Conservation (phyloP, 805 yeast species). For the Hemisphaericaspora nanyangensis region DNA sequence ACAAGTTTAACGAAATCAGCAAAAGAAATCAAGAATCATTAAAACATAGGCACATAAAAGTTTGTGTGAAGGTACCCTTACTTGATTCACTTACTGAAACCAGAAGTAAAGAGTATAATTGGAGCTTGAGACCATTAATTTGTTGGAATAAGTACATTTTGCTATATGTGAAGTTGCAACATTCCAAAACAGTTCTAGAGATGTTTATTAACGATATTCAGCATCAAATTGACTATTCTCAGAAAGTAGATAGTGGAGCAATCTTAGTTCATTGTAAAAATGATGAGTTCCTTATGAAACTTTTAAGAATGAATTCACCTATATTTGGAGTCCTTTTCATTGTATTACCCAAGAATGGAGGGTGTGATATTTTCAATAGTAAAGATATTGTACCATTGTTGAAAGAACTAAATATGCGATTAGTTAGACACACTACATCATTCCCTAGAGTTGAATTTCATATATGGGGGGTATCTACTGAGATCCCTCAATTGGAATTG, state of each 20-base stretch:
- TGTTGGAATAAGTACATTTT: constrained; percentile 2
- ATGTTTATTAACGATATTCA: neutral
- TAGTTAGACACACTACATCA: neutral
- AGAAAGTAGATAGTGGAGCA: constrained; percentile 1
- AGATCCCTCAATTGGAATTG: neutral
- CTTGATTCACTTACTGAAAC: neutral
- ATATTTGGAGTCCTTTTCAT: constrained; percentile 2
- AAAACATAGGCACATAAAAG: too few relatives aligned
- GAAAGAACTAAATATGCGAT: constrained; percentile 2
- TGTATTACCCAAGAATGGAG: neutral
- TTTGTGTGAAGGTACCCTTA: neutral
- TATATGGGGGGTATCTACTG: constrained; percentile 2
- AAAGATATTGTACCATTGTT: neutral
- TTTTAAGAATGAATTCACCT: constrained; percentile 1
- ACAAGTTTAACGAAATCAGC: too few relatives aligned
- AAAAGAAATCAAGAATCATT: too few relatives aligned
- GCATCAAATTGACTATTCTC: neutral
- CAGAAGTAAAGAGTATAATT: neutral
- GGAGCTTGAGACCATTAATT: neutral
- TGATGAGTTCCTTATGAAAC: neutral
- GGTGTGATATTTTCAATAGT: neutral
- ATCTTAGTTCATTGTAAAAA: constrained; percentile 1
- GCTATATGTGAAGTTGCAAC: constrained; percentile 1
- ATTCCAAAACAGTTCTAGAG: neutral
- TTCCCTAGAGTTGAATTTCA: constrained; percentile 1